Percentiles rank a stretch among this genome's conserved stretches.
These are phyloP conservation scores for Leccinum angustisporum DNA, from an alignment of 1,284 basidiomycete species.

Conservation along the genomic window DNA sequence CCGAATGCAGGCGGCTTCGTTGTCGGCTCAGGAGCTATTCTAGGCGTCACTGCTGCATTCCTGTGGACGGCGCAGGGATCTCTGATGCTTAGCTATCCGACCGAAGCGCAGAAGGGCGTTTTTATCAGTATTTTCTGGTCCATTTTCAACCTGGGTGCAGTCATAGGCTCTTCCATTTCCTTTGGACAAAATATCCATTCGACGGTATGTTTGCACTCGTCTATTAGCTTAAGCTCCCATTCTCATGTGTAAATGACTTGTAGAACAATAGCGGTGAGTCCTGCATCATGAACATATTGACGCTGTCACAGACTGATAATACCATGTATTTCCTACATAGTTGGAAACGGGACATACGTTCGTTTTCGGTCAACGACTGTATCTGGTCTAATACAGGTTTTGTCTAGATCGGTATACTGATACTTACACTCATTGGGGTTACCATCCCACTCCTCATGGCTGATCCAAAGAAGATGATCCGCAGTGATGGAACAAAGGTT, in stretches of 20 bases:
- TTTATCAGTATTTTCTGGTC: slow-evolving; percentile 68
- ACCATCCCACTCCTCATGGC: slow-evolving; percentile 37
- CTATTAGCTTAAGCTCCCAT: not conserved
- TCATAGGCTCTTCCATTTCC: slow-evolving; percentile 59
- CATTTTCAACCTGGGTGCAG: slow-evolving; percentile 65
- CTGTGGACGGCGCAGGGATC: slow-evolving; percentile 69
- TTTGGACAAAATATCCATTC: slow-evolving; percentile 50
- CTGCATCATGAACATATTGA: not conserved
- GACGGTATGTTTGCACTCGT: slow-evolving; percentile 20
- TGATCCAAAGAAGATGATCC: slow-evolving; percentile 37
- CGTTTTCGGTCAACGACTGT: not conserved
- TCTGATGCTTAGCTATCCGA: slow-evolving; percentile 63
- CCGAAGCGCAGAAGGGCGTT: slow-evolving; percentile 55
- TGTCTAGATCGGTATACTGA: slow-evolving; percentile 34
- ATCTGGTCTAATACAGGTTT: not conserved
- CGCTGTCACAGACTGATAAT: not conserved
- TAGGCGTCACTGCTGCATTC: slow-evolving; percentile 62
- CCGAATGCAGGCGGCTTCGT: slow-evolving; percentile 43
- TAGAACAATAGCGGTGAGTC: slow-evolving; percentile 21
- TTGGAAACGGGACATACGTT: slow-evolving; percentile 37
- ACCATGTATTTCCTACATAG: slow-evolving; percentile 5
- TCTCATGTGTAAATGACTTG: not conserved
- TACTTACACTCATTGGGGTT: slow-evolving; percentile 37
- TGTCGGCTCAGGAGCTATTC: slow-evolving; percentile 56
- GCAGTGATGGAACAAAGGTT: slow-evolving; percentile 38